These are phyloP conservation scores for Irpex sp. DNA, from an alignment of 1,284 basidiomycete genomes.

Conservation along the genomic window DNA sequence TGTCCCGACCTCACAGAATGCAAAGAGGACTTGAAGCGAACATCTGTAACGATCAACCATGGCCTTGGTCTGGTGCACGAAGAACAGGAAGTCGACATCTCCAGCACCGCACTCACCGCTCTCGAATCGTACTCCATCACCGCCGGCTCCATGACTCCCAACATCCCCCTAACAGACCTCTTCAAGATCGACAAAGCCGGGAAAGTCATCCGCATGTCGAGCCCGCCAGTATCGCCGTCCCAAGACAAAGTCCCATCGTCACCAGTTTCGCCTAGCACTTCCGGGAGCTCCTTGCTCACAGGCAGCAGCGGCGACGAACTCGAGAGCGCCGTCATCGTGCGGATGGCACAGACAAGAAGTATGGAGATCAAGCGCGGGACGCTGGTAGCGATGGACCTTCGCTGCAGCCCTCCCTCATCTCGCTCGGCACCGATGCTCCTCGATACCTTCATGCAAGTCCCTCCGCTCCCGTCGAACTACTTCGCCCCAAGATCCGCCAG, in stretches of 20 bases:
- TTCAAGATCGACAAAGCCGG: conserved; percentile 11
- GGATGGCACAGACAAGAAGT: conserved; percentile 12
- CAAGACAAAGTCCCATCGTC: neutral
- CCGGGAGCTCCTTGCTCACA: conserved; percentile 1
- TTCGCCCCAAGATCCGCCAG: neutral
- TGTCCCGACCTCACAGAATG: conserved; percentile 3
- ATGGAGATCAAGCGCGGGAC: conserved; percentile 17
- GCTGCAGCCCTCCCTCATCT: neutral
- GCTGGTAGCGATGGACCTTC: conserved; percentile 13
- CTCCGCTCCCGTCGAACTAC: neutral
- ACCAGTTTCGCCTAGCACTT: neutral
- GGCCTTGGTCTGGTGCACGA: conserved; percentile 14
- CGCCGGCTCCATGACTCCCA: conserved; percentile 3
- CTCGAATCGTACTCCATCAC: conserved; percentile 9
- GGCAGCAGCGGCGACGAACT: conserved; percentile 7
- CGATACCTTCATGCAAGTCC: neutral
- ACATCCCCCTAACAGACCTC: conserved; percentile 6
- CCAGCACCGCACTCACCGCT: conserved; percentile 12
- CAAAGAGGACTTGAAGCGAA: neutral
- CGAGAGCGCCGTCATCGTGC: conserved; percentile 11
- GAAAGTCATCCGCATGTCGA: conserved; percentile 6
- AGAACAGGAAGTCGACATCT: conserved; percentile 13
- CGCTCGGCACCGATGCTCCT: conserved; percentile 5
- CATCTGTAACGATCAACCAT: neutral
- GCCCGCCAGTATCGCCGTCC: conserved; percentile 2